Conservation (phyloP, 2,329 filamentous ascomycete genomes). For the Coniochaeta sp. region DNA sequence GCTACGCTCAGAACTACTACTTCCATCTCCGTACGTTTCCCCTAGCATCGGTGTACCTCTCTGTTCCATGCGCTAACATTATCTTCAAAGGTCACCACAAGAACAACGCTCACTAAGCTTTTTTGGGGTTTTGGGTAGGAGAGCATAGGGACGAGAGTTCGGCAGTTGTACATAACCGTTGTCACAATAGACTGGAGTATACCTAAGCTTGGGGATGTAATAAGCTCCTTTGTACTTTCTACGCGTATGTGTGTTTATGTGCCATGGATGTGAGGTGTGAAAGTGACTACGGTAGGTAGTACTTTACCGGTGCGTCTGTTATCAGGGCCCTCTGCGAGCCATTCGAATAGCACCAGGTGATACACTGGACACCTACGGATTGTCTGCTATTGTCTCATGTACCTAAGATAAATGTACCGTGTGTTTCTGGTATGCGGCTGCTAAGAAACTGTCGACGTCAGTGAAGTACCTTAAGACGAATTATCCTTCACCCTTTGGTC, state of each 20-base stretch:
- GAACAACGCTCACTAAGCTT: slow-evolving; percentile 92
- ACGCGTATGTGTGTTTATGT: not conserved
- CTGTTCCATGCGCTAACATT: not conserved
- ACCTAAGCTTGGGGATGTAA: slow-evolving; percentile 3
- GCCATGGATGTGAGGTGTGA: not conserved
- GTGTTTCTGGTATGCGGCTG: too few species aligned
- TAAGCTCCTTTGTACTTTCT: not conserved
- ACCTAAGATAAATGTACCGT: too few species aligned
- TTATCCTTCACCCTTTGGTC: too few species aligned
- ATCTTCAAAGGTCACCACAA: slow-evolving; percentile 82
- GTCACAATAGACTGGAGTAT: slow-evolving; percentile 26
- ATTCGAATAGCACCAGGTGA: too few species aligned
- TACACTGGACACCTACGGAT: too few species aligned
- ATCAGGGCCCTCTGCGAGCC: too few species aligned
- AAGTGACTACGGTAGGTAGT: too few species aligned
- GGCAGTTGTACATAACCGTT: slow-evolving; percentile 35
- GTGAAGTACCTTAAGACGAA: too few species aligned
- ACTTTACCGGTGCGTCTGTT: too few species aligned
- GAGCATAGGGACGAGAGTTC: slow-evolving; percentile 9
- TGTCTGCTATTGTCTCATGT: too few species aligned
- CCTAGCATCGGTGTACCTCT: slow-evolving; percentile 11
- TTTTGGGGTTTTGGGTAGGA: not conserved
- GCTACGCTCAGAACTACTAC: slow-evolving; percentile 99
- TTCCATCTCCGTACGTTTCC: slow-evolving; percentile 88
- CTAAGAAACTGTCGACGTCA: too few species aligned